These are phyloP conservation scores for Solanum sejunctum DNA, from an alignment of 257 asterid species.

Conservation along the genomic window DNA sequence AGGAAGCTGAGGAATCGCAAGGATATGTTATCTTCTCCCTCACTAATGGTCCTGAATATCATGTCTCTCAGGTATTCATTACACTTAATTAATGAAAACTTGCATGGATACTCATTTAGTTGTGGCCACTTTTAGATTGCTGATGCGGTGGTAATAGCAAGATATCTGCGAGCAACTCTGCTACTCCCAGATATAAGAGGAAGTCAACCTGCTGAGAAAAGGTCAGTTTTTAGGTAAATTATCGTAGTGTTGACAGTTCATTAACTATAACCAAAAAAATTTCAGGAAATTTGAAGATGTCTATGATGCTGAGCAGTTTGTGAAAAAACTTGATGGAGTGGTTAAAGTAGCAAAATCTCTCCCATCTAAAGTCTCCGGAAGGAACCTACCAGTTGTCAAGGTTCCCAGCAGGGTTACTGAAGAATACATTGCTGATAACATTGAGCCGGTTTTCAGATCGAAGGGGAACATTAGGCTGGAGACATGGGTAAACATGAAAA, in stretches of 20 bases:
- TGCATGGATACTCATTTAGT: neutral
- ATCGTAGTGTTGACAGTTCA: too few relatives aligned
- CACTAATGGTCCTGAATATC: slow-evolving; percentile 98
- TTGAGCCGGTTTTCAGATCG: slow-evolving; percentile 56
- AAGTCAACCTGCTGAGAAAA: slow-evolving; percentile 64
- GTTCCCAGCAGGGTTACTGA: slow-evolving; percentile 81
- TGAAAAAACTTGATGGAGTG: slow-evolving; percentile 58
- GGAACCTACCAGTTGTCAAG: slow-evolving; percentile 64
- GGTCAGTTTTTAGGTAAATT: slow-evolving; percentile 19
- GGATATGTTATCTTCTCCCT: slow-evolving; percentile 83
- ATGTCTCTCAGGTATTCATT: slow-evolving; percentile 72
- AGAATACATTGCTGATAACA: slow-evolving; percentile 50
- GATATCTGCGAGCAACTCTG: slow-evolving; percentile 79
- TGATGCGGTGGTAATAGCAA: slow-evolving; percentile 92
- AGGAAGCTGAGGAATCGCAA: slow-evolving; percentile 59
- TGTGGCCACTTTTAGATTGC: slow-evolving; percentile 43
- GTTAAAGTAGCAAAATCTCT: slow-evolving; percentile 59
- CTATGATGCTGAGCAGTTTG: slow-evolving; percentile 51
- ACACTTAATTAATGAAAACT: neutral
- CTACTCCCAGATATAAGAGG: slow-evolving; percentile 93
- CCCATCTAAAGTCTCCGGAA: slow-evolving; percentile 42
- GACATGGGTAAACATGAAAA: slow-evolving; percentile 86
- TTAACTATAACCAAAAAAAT: neutral
- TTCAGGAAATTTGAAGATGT: slow-evolving; percentile 63
- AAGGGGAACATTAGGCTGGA: slow-evolving; percentile 78